These are phyloP conservation scores for Lentinula detonsa DNA, from an alignment of 768 basidiomycete genomes.

Conservation along the genomic window DNA sequence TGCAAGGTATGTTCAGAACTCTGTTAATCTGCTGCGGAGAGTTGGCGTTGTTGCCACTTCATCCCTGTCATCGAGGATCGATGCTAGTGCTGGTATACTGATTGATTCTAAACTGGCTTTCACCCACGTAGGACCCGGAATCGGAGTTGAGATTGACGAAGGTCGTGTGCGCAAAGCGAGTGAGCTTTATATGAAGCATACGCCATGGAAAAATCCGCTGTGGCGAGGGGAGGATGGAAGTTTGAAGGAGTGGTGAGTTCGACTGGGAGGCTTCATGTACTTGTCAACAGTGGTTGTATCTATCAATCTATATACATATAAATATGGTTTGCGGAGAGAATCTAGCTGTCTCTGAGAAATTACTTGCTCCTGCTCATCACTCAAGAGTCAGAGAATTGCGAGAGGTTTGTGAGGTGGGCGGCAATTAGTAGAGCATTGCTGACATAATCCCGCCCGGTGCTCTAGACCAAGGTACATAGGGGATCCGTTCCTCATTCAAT, in stretches of 20 bases:
- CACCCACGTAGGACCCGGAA: constrained; percentile 37
- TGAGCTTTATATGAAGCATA: constrained; percentile 27
- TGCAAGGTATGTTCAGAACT: constrained; percentile 23
- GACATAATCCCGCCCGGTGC: background rate
- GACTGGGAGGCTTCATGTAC: background rate
- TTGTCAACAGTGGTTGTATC: too few relatives aligned
- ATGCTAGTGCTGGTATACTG: background rate
- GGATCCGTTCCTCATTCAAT: background rate
- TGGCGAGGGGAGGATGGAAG: constrained; percentile 52
- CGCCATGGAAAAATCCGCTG: constrained; percentile 48
- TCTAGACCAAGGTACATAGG: background rate
- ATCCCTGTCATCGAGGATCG: constrained; percentile 3
- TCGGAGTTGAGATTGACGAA: constrained; percentile 62
- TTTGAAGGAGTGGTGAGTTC: constrained; percentile 45
- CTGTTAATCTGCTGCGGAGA: background rate
- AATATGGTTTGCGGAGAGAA: too few relatives aligned
- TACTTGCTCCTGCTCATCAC: too few relatives aligned
- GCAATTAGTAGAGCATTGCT: background rate
- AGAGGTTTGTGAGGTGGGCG: too few relatives aligned
- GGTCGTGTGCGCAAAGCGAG: constrained; percentile 36
- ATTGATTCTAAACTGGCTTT: background rate
- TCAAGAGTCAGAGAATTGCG: too few relatives aligned
- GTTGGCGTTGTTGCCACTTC: background rate
- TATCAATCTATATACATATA: too few relatives aligned
- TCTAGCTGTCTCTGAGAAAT: too few relatives aligned